Evolutionary conservation across 805 yeast genomes (phyloP), one percentile per base, ranked within the genome.

Genomic region (Dipodascopsis uninucleata): DNA sequence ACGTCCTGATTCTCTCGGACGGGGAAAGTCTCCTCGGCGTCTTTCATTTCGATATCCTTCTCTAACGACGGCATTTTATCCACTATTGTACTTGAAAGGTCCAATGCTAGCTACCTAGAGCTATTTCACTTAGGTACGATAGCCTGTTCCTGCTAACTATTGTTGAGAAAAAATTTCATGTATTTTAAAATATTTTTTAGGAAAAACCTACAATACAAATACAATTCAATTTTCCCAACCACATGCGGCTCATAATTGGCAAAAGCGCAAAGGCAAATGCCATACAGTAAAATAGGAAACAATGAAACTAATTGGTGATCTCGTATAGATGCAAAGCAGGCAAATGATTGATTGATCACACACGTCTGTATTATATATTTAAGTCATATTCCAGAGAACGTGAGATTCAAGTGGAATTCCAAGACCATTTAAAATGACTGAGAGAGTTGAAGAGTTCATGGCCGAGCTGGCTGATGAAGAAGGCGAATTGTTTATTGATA

Each of bases 1-100:
- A 26, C 14, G 12, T 26, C 29, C 12, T 12, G 29, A 26, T 26
- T 14, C 14, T 26, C 29, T 26, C 12, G 12, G 14, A 12, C 29
- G 12, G 12, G 12, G 14, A 14, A 26, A 12, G 14, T 26, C 14
- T 26, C 14, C 14, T 26, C 14, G 12, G 12, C 12, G 36, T 41
- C 54, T 3, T 28, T 28, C 43, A 41, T 41, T 24, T 46, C 41
- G n/a, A n/a, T n/a, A n/a, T n/a, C n/a, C 14, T 26, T 12, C 29
- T 26, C 29, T 14, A 26, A 26, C 12, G 12, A 12, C 29, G 29
- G 14, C 12, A 26, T 12, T 12, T 12, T 26, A 12, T 26, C 12
- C 29, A 14, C 14, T 26, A 14, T 12, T 14, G 14, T 26, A 26
- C 14, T 14, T 12, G 29, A 26, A 26, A 26, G 14, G 12, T 26